Percentiles rank a stretch among this genome's conserved stretches.
phyloP scores from a whole-genome alignment of 306 rosid species.

The Gastrolobium villosum region DNA sequence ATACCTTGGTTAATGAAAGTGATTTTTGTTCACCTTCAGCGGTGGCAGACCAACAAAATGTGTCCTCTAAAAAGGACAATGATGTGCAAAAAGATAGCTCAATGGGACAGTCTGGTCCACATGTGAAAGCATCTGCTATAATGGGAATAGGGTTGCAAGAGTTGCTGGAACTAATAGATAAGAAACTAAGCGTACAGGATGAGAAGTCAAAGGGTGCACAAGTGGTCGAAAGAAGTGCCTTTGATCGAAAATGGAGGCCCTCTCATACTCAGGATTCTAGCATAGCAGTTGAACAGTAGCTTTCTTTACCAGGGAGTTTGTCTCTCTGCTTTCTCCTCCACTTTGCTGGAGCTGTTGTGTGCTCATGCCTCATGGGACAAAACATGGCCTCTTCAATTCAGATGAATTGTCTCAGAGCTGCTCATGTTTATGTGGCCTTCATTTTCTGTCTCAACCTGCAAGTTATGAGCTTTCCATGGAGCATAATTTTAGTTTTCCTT shows the following conservation, averaged over 20 bases:
- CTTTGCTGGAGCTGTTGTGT: conserved; percentile 2
- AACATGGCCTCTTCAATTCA: conserved; percentile 6
- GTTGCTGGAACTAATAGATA: conserved; percentile 76
- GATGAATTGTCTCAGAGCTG: conserved; percentile 36
- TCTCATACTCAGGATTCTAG: conserved; percentile 59
- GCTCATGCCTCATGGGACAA: not conserved
- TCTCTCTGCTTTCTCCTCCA: not conserved
- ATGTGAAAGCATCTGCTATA: conserved; percentile 79
- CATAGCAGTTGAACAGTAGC: conserved; percentile 57
- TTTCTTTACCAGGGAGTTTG: not conserved
- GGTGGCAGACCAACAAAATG: conserved; percentile 45
- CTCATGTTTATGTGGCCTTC: not conserved
- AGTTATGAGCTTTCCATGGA: not conserved
- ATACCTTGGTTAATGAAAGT: conserved; percentile 52
- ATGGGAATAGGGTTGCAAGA: conserved; percentile 88
- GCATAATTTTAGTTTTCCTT: not conserved
- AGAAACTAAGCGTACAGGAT: conserved; percentile 68
- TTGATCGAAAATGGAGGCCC: conserved; percentile 86
- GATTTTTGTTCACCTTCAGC: conserved; percentile 47
- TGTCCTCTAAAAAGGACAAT: conserved; percentile 36
- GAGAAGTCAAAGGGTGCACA: conserved; percentile 57
- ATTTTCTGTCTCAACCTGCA: conserved; percentile 5
- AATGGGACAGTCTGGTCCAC: conserved; percentile 61
- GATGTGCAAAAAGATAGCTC: conserved; percentile 36
- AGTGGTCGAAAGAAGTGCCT: conserved; percentile 60